These are phyloP conservation scores for Ustilago sp. DNA, from an alignment of 1,284 basidiomycete species.

Conservation along the genomic window DNA sequence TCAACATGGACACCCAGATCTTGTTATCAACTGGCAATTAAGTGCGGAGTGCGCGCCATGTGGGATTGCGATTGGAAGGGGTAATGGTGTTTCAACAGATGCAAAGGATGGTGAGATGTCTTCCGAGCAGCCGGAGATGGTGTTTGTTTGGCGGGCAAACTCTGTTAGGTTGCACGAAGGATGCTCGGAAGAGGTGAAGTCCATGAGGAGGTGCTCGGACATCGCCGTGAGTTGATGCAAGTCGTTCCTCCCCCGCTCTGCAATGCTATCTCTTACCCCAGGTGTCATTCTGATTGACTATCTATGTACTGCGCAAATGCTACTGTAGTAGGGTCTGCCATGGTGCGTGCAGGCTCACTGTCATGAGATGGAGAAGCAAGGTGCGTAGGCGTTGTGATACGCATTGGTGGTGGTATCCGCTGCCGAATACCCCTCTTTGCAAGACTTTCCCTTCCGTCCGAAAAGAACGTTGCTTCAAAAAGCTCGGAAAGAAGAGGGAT, in stretches of 20 bases:
- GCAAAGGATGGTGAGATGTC: slow-evolving; percentile 5
- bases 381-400: not conserved
- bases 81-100: slow-evolving; percentile 6
- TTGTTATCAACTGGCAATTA: not conserved
- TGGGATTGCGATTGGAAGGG: slow-evolving; percentile 10
- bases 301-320: slow-evolving; percentile 7
- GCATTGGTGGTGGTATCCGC: not conserved
- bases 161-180: slow-evolving; percentile 19
- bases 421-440: not conserved
- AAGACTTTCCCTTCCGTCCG: not conserved
- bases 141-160: slow-evolving; percentile 20
- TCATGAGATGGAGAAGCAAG: not conserved
- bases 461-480: not conserved
- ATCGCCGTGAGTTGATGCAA: not conserved
- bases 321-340: not conserved
- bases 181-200: slow-evolving; percentile 30
- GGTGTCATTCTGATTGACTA: not conserved
- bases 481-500: not conserved
- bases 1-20: slow-evolving; percentile 30
- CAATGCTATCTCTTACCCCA: not conserved
- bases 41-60: slow-evolving; percentile 25
- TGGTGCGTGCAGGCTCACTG: not conserved
- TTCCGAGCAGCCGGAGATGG: slow-evolving; percentile 37
- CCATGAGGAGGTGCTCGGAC: not conserved
- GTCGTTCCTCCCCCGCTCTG: slow-evolving; percentile 11